Percentiles rank a stretch among this genome's conserved stretches.
Evolutionary conservation across 179 eudicot species (phyloP).

Genomic region (Spinacia oleracea): DNA sequence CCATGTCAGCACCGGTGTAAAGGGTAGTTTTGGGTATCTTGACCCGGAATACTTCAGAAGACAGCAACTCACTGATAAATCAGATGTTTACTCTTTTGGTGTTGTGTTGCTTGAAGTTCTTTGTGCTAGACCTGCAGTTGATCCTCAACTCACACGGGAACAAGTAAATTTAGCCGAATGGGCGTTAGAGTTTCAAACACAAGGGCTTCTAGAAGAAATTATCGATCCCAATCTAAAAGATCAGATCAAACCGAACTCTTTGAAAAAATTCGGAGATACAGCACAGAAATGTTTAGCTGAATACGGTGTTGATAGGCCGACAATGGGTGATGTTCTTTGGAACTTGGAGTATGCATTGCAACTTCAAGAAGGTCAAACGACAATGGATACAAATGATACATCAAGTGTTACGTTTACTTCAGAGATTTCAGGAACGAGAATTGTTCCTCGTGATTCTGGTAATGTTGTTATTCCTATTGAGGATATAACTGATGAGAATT

Average conservation of each 20-base stretch:
- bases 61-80: slow-evolving; percentile 79
- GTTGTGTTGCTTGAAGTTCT: slow-evolving; percentile 79
- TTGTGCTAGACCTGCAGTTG: slow-evolving; percentile 82
- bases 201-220: slow-evolving; percentile 55
- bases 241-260: slow-evolving; percentile 47
- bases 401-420: slow-evolving; percentile 21
- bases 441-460: slow-evolving; percentile 32
- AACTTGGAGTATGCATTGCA: slow-evolving; percentile 75
- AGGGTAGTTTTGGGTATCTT: slow-evolving; percentile 85
- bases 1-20: slow-evolving; percentile 87
- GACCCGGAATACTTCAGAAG: slow-evolving; percentile 86
- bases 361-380: slow-evolving; percentile 50
- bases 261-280: slow-evolving; percentile 71
- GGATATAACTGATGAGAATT: slow-evolving; percentile 39
- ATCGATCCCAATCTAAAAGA: slow-evolving; percentile 53
- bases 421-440: slow-evolving; percentile 29
- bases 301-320: slow-evolving; percentile 78
- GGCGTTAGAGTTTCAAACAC: slow-evolving; percentile 67
- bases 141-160: slow-evolving; percentile 62
- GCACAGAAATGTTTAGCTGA: slow-evolving; percentile 85
- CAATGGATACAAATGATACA: slow-evolving; percentile 33
- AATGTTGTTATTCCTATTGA: slow-evolving; percentile 19
- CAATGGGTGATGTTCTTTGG: slow-evolving; percentile 87
- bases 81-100: slow-evolving; percentile 87
- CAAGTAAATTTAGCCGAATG: slow-evolving; percentile 83